Base-by-base conservation (phyloP, 176 grass and related monocot genomes). In the Leersia perrieri region DNA sequence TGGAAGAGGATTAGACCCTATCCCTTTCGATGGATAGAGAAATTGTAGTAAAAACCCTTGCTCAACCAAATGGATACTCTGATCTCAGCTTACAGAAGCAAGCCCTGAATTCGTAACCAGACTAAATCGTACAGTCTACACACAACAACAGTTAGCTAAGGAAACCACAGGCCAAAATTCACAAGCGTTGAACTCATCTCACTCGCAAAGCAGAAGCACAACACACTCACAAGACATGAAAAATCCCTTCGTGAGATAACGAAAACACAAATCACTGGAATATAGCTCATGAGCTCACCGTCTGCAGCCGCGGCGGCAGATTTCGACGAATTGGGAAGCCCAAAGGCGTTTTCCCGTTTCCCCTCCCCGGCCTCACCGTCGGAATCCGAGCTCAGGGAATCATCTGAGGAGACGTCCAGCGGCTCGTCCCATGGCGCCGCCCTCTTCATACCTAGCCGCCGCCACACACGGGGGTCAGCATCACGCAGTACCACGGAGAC, bases 381-480 rank as follows among this genome's bases (percentile, higher is more conserved):
- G 15, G 95, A 95, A 66, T 91, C 84, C 22, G 92, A 93, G 75
- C 73, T 85, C 55, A 84, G 70, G 8, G 86, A 89, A 27, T 88
- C 88, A 29, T 81, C 86, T 38, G 88, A 94, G 66, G 88, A 94
- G 31, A 82, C 20, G 1, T 51, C 70, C 12, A 64, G 25, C 2
- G 82, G 85, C 20, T 93, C 80, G 75, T 74, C 84, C 75, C 68
- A 83, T 72, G 85, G 82, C 51, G 81, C 90, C 55, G 92, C 69
- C 87, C 92, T 91, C 86, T 98, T 95, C 96, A 98, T 98, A 77
- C 51, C 87, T 85, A 53, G 40, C 18, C 29, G 38, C 26, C 20
- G 34, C 58, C 58, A 35, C 57, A 30, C 26, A 66, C 22, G 29
- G 47, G 47, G 16, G 42, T 85, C 33, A 81, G 77, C 10, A 65